Evolutionary conservation across 192 early-diverging fungal genomes (phyloP), one percentile per base, ranked within the genome.

Genomic region (Backusella psychrophila): DNA sequence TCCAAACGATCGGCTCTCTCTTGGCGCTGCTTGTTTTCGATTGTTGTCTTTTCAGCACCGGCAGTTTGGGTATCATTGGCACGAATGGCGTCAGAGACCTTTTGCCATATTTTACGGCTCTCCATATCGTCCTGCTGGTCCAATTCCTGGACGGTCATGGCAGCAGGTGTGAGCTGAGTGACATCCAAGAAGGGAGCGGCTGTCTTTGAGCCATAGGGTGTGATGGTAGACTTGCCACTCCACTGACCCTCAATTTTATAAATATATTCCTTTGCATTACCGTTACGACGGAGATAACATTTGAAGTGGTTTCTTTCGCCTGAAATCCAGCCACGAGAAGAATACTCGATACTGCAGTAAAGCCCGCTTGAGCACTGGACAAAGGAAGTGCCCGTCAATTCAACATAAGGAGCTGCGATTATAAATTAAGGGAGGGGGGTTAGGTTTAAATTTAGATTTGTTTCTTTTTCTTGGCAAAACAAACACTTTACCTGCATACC

Each of bases 301-400:
- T 90, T 90, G 80, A 94, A 94, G 74, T 88, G 88, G 78, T 94
- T 90, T 77, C 92, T 90, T 53, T 91, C 90, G 72, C 93, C 93
- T 14, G 91, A 91, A 74, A 93, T 84, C 88, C 91, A 94, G 26
- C 91, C 89, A 72, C 88, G 90, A 46, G 90, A 88, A 71, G 84
- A 79, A 80, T 90, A 93, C 52, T 94, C 90, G 78, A 95, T 90
- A 2, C 76, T 75, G 34, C 72, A 77, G 35, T 81, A 81, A 19
- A 81, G 59, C 11, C 80, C 80, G 72, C 87, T 89, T 4, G 91
- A 87, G 7, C 88, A 90, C 74, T 86, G 87, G 63, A 93, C 91
- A 69, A 83, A 87, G 6, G 89, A 89, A 19, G 77, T 86, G 69
- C 89, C 88, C 69, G 78, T 85, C 38, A 81, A 44, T 73, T 81